Evolutionary conservation across 1,139 yeast genomes (phyloP), one percentile per base, ranked within the genome.

Genomic region (Starmera stellimalicola): DNA sequence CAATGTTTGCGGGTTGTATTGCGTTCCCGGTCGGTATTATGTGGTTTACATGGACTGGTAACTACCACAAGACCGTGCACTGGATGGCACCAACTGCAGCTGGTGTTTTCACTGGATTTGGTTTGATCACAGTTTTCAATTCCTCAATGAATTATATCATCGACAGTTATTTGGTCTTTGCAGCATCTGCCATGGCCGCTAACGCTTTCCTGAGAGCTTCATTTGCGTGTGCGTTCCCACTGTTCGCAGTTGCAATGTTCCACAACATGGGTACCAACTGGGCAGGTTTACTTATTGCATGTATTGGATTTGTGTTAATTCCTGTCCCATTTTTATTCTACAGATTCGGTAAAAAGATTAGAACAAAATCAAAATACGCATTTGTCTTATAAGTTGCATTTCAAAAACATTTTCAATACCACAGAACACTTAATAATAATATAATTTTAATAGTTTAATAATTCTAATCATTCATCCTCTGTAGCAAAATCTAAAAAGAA

Each of bases 171-270:
- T 64, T 83, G 42, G 55, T 76, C 38, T 76, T 78, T 50, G 94
- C 95, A 5, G 95, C 95, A 6, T 80, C 94, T 18, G 95, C 95
- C 2, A 65, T 87, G 45, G 95, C 96, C 5, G 95, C 81, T 11
- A 84, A 84, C 53, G 77, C 95, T 0, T 76, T 87, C 48, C 55
- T 79, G 43, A 71, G 87, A 65, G 74, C 84, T 2, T 51, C 64
- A 0, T 70, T 73, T 47, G 87, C 80, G 40, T 82, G 79, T 27
- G 70, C 69, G 2, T 87, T 88, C 71, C 96, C 97, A 25, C 63
- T 88, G 39, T 88, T 88, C 48, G 72, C 78, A 3, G 60, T 66
- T 18, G 79, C 68, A 52, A 76, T 87, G 95, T 84, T 85, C 57
- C 57, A 63, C 12, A 70, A 68, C 43, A 68, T 87, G 73, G 79